phyloP scores from a whole-genome alignment of 306 rosid species.

The Lablab purpureus region DNA sequence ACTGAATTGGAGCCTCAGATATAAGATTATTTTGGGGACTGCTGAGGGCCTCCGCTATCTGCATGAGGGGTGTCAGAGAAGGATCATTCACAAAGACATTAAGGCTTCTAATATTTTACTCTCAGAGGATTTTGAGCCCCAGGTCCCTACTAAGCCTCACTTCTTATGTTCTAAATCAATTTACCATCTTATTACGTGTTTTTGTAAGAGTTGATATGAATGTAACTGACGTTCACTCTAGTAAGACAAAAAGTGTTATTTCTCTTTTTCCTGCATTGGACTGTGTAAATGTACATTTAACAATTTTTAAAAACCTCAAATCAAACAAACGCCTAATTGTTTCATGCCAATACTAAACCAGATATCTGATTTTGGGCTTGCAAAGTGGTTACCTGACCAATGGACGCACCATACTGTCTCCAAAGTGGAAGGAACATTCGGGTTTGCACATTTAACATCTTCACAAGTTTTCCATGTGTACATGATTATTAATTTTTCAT shows the following conservation, averaged over 20 bases:
- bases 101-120: constrained; percentile 96
- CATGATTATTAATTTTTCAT: background rate
- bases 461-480: constrained; percentile 14
- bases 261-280: too few species aligned
- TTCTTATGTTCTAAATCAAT: constrained; percentile 30
- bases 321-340: constrained; percentile 1
- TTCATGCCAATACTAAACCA: constrained; percentile 53
- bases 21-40: constrained; percentile 77
- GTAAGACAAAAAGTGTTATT: too few species aligned
- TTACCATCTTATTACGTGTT: background rate
- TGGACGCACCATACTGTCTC: constrained; percentile 96
- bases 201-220: too few species aligned
- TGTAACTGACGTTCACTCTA: too few species aligned
- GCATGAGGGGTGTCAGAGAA: constrained; percentile 93
- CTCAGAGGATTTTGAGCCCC: constrained; percentile 91
- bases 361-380: constrained; percentile 97
- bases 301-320: too few species aligned
- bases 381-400: constrained; percentile 97
- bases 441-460: constrained; percentile 64
- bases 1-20: constrained; percentile 78
- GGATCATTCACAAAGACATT: constrained; percentile 95
- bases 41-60: constrained; percentile 93
- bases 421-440: constrained; percentile 97
- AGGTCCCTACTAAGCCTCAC: constrained; percentile 57
- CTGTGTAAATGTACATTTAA: too few species aligned